Evolutionary conservation across 2,329 filamentous ascomycete genomes (phyloP).

Genomic region (Eutypa lata): DNA sequence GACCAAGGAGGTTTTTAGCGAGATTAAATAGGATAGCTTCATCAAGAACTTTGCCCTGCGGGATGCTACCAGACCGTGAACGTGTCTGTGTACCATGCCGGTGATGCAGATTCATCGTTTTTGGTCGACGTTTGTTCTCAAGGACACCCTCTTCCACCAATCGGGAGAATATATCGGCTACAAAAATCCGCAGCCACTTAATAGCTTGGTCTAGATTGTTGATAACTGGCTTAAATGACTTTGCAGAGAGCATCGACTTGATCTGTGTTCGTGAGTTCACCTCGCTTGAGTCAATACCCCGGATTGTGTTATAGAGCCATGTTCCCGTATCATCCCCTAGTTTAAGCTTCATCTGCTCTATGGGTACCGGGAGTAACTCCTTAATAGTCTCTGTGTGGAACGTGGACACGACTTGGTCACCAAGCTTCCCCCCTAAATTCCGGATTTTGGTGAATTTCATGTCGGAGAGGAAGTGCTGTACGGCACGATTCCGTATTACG

Average conservation of each 20-base stretch:
- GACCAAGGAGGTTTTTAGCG: conserved; percentile 71
- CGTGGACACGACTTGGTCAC: conserved; percentile 75
- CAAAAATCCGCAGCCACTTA: conserved; percentile 88
- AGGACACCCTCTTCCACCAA: conserved; percentile 87
- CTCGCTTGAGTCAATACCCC: conserved; percentile 82
- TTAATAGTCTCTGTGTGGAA: conserved; percentile 79
- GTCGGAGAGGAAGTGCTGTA: conserved; percentile 71
- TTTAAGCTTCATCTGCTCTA: conserved; percentile 74
- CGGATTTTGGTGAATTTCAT: conserved; percentile 96
- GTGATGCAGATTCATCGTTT: conserved; percentile 81
- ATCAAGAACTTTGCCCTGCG: conserved; percentile 69
- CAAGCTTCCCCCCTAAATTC: conserved; percentile 91
- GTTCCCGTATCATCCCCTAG: conserved; percentile 79
- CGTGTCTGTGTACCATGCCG: conserved; percentile 69
- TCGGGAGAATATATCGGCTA: conserved; percentile 84
- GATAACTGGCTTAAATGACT: conserved; percentile 86
- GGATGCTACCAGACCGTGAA: conserved; percentile 74
- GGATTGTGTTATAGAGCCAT: conserved; percentile 82
- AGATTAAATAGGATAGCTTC: conserved; percentile 71
- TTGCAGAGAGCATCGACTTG: conserved; percentile 96
- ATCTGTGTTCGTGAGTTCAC: conserved; percentile 90
- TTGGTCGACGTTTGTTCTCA: conserved; percentile 83
- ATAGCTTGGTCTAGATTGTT: conserved; percentile 72
- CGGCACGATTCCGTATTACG: conserved; percentile 82
- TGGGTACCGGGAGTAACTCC: conserved; percentile 68